Evolutionary conservation across 2,329 filamentous ascomycete genomes (phyloP).

Genomic region (Aspergillus pseudonomiae): DNA sequence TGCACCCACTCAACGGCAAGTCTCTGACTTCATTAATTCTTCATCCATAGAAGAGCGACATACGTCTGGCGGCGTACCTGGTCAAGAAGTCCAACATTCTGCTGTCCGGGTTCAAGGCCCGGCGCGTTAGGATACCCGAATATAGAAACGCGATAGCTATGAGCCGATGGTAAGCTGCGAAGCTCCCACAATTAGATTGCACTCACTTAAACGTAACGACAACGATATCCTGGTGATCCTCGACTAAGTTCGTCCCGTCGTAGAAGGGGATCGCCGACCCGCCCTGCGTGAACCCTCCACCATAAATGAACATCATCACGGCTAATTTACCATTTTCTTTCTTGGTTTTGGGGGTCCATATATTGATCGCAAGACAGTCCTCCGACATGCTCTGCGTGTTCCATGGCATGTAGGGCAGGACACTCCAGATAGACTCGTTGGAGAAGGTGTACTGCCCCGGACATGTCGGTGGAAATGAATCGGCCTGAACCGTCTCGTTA

Average conservation of each 20-base stretch:
- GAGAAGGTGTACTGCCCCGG: slow-evolving; percentile 12
- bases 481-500: slow-evolving; percentile 21
- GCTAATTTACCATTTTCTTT: slow-evolving; percentile 3
- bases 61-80: slow-evolving; percentile 10
- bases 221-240: slow-evolving; percentile 19
- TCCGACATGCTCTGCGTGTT: slow-evolving; percentile 19
- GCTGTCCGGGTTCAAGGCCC: slow-evolving; percentile 8
- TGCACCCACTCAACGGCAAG: slow-evolving; percentile 7
- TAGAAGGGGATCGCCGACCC: slow-evolving; percentile 13
- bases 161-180: rapidly evolving
- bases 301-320: slow-evolving; percentile 26
- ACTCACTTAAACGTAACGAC: slow-evolving; percentile 24
- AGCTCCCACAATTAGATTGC: rapidly evolving
- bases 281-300: slow-evolving; percentile 18
- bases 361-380: slow-evolving; percentile 23
- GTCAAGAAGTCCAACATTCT: slow-evolving; percentile 23
- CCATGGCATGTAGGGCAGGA: slow-evolving; percentile 20
- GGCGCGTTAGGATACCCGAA: slow-evolving; percentile 25
- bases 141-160: slow-evolving; percentile 23
- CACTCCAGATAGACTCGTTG: slow-evolving; percentile 18
- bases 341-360: slow-evolving; percentile 20
- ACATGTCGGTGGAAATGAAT: slow-evolving; percentile 27
- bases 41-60: not conserved
- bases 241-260: slow-evolving; percentile 21
- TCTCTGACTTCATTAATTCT: not conserved